phyloP scores from a whole-genome alignment of 805 yeast species.

The Candida golubevii region DNA sequence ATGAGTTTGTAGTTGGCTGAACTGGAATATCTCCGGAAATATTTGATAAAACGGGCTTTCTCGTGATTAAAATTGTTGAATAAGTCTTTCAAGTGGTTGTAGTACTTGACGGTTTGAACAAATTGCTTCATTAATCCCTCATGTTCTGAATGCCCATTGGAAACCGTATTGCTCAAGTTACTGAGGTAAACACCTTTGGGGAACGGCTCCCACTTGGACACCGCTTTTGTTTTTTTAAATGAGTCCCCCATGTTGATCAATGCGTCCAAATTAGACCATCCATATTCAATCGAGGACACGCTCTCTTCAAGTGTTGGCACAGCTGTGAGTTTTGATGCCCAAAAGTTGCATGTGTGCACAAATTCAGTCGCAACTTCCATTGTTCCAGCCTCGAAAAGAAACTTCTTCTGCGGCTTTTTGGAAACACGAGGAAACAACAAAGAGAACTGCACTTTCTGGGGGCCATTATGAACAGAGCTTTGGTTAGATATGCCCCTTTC shows the following conservation, averaged over 20 bases:
- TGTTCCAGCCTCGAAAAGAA: slow-evolving; percentile 65
- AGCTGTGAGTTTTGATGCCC: slow-evolving; percentile 84
- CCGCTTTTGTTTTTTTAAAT: slow-evolving; percentile 30
- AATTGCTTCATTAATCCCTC: slow-evolving; percentile 43
- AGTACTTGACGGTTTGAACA: slow-evolving; percentile 38
- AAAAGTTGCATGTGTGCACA: slow-evolving; percentile 77
- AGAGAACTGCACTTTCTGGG: slow-evolving; percentile 42
- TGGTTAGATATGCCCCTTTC: slow-evolving; percentile 19
- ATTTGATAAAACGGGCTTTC: slow-evolving; percentile 27
- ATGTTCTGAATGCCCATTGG: slow-evolving; percentile 20
- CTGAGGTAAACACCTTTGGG: slow-evolving; percentile 41
- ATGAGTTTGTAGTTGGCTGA: slow-evolving; percentile 35
- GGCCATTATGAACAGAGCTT: slow-evolving; percentile 16
- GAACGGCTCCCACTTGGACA: slow-evolving; percentile 42
- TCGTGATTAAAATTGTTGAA: slow-evolving; percentile 30
- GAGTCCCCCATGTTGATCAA: slow-evolving; percentile 24
- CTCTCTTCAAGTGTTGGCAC: slow-evolving; percentile 68
- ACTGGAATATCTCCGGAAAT: slow-evolving; percentile 24
- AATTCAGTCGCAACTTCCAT: slow-evolving; percentile 63
- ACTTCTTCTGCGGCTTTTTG: slow-evolving; percentile 32
- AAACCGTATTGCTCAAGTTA: slow-evolving; percentile 29
- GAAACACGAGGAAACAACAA: slow-evolving; percentile 49
- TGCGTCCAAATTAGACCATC: slow-evolving; percentile 56
- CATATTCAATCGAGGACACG: slow-evolving; percentile 74
- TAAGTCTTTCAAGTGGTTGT: slow-evolving; percentile 33